These are phyloP conservation scores for Conoideocrella luteorostrata DNA, from an alignment of 2,329 filamentous ascomycete genomes.

Conservation along the genomic window DNA sequence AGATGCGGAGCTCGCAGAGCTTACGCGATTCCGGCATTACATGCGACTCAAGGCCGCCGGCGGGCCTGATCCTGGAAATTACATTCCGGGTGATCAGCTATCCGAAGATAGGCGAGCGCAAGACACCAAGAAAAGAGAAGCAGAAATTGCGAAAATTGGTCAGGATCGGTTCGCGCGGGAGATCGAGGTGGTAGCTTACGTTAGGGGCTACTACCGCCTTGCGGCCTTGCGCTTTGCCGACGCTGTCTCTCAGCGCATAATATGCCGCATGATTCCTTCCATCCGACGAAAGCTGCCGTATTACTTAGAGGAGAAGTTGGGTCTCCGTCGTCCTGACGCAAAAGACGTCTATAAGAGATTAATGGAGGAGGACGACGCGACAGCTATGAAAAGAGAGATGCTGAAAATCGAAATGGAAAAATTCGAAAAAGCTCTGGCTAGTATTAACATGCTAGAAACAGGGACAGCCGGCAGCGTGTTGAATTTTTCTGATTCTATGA, in stretches of 20 bases:
- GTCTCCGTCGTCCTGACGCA: constrained; percentile 26
- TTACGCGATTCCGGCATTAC: constrained; percentile 43
- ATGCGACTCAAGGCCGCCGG: constrained; percentile 39
- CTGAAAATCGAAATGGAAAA: constrained; percentile 39
- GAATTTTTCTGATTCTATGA: constrained; percentile 14
- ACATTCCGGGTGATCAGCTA: constrained; percentile 21
- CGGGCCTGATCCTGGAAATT: constrained; percentile 19
- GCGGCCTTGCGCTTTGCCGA: constrained; percentile 61
- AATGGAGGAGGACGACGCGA: constrained; percentile 43
- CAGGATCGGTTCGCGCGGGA: constrained; percentile 54
- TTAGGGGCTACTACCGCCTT: constrained; percentile 64
- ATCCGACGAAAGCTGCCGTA: constrained; percentile 33
- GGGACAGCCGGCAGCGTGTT: constrained; percentile 16
- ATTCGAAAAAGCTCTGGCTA: constrained; percentile 38
- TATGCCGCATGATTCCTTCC: constrained; percentile 41
- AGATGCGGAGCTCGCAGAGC: constrained; percentile 36
- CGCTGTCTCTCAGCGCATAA: constrained; percentile 38
- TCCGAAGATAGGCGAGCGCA: constrained; percentile 39
- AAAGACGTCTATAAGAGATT: constrained; percentile 30
- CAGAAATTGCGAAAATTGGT: constrained; percentile 41
- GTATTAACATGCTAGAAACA: constrained; percentile 37
- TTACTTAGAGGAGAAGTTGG: constrained; percentile 39
- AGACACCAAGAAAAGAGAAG: constrained; percentile 36
- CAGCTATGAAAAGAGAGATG: constrained; percentile 32
- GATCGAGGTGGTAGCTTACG: constrained; percentile 54